phyloP scores from a whole-genome alignment of 371 early-diverging fungal genomes.

The Mucor racemosus region DNA sequence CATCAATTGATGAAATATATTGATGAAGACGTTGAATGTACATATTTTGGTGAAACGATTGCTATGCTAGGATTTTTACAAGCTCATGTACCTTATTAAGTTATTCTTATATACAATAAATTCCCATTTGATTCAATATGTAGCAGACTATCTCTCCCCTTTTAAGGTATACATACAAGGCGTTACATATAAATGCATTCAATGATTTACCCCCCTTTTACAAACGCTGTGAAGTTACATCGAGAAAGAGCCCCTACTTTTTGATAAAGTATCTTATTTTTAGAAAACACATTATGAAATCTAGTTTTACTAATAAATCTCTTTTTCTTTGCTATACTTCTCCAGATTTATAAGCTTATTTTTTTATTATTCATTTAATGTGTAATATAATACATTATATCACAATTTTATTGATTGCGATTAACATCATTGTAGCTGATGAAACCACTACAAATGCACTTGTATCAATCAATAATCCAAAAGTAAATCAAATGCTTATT shows the following conservation, averaged over 20 bases:
- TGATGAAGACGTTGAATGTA: conserved; percentile 34
- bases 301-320: neutral
- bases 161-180: too few relatives aligned
- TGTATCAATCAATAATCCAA: conserved; percentile 8
- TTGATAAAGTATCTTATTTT: conserved; percentile 1
- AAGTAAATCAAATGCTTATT: conserved; percentile 9
- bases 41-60: conserved; percentile 67
- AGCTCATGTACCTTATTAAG: conserved; percentile 46
- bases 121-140: neutral
- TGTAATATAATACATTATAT: neutral
- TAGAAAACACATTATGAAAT: neutral
- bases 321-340: neutral
- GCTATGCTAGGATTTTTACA: conserved; percentile 60
- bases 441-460: neutral
- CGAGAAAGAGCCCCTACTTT: neutral
- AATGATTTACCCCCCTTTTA: neutral
- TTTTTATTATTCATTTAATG: neutral
- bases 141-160: neutral
- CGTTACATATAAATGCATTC: neutral
- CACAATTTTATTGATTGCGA: neutral
- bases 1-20: conserved; percentile 52
- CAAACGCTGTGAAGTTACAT: too few relatives aligned
- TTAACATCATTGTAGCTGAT: neutral
- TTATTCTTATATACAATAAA: neutral
- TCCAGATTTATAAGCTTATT: too few relatives aligned